phyloP scores from a whole-genome alignment of 306 rosid genomes.

The Sphenostylis stenocarpa region DNA sequence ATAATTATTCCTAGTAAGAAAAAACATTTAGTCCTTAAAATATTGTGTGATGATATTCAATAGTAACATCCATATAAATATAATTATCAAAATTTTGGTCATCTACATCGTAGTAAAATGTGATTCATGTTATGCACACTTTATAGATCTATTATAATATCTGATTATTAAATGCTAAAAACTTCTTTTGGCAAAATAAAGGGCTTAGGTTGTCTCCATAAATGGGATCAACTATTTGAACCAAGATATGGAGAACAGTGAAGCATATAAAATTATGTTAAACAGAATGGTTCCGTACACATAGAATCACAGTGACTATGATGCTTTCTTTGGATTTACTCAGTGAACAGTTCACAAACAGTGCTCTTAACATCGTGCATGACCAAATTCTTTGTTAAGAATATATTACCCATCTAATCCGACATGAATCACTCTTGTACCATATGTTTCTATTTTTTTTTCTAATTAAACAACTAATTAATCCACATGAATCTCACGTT shows the following conservation, averaged over 20 bases:
- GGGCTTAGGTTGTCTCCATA: conserved; percentile 17
- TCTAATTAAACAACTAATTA: conserved; percentile 35
- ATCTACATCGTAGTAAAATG: neutral
- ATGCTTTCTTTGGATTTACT: conserved; percentile 39
- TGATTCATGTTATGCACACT: neutral
- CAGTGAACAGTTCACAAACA: conserved; percentile 17
- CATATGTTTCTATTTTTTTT: conserved; percentile 1
- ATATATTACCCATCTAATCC: conserved; percentile 49
- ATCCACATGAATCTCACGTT: conserved; percentile 32
- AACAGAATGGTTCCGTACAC: conserved; percentile 51
- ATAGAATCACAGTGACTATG: conserved; percentile 47
- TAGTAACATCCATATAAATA: neutral
- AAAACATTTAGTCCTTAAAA: neutral
- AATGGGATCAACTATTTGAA: conserved; percentile 33
- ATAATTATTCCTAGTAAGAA: neutral
- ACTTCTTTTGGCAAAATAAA: conserved; percentile 22
- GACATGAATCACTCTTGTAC: conserved; percentile 46
- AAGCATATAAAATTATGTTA: conserved; percentile 30
- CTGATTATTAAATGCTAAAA: conserved; percentile 33
- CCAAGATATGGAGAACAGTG: conserved; percentile 24
- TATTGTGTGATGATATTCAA: neutral
- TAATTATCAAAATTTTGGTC: neutral
- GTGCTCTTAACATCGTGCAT: neutral
- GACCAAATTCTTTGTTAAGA: conserved; percentile 42
- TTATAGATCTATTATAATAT: neutral